These are phyloP conservation scores for Puccinia polysora DNA, from an alignment of 1,284 basidiomycete genomes.

Conservation along the genomic window DNA sequence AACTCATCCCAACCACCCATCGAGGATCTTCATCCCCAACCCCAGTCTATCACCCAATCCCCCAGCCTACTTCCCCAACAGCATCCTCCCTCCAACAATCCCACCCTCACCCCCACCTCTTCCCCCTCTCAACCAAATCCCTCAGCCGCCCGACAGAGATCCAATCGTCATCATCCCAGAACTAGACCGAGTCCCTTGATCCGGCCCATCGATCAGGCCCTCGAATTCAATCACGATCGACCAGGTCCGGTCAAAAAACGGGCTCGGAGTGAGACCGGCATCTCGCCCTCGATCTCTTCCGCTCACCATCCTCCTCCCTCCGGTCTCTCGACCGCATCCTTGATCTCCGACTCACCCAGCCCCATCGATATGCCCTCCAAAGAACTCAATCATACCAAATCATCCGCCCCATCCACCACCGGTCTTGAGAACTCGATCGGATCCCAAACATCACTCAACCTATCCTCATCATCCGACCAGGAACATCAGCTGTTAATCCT, in stretches of 20 bases:
- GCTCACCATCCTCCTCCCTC: too few relatives aligned
- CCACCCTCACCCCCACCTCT: not conserved
- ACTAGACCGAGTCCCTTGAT: conserved; percentile 31
- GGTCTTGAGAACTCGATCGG: too few relatives aligned
- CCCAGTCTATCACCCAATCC: not conserved
- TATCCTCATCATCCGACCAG: conserved; percentile 3
- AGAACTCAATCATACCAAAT: conserved; percentile 22
- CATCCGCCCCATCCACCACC: too few relatives aligned
- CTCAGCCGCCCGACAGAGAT: conserved; percentile 19
- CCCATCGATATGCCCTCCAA: conserved; percentile 61
- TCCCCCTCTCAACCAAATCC: not conserved
- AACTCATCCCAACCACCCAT: conserved; percentile 6
- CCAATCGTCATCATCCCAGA: conserved; percentile 16
- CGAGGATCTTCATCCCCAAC: conserved; percentile 9
- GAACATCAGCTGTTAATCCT: conserved; percentile 9
- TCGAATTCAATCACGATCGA: conserved; percentile 51
- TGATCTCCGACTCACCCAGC: conserved; percentile 62
- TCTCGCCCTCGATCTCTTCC: conserved; percentile 39
- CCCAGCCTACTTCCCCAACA: conserved; percentile 7
- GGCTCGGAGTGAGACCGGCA: conserved; percentile 50
- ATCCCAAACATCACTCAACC: not conserved
- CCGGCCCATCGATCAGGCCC: conserved; percentile 42
- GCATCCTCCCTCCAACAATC: not conserved
- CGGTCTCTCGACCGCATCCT: conserved; percentile 15
- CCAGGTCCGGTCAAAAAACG: conserved; percentile 55